Evolutionary conservation across 208 protist species (phyloP).

Genomic region (Wallacemonas sp.): DNA sequence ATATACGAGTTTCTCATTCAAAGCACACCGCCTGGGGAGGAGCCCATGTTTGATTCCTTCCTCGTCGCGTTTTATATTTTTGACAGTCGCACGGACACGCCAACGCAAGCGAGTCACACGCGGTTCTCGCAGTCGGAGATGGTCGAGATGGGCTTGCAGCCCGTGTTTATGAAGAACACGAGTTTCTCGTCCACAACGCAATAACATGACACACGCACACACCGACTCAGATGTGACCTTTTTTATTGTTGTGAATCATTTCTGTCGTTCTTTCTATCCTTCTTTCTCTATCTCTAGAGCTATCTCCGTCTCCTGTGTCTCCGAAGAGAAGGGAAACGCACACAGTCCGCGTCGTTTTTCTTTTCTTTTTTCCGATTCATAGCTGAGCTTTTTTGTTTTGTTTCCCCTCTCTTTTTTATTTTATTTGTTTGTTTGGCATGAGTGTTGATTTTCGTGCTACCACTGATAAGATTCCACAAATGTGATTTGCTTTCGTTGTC

Average conservation of each 20-base stretch:
- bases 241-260: too few relatives aligned
- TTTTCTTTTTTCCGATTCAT: not conserved
- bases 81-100: slow-evolving; percentile 37
- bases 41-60: slow-evolving; percentile 70
- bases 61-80: slow-evolving; percentile 72
- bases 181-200: slow-evolving; percentile 53
- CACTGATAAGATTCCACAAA: too few relatives aligned
- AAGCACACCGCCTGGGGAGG: slow-evolving; percentile 33
- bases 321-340: too few relatives aligned
- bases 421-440: slow-evolving; percentile 1
- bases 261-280: slow-evolving; percentile 9
- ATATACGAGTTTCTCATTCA: slow-evolving; percentile 72
- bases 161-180: slow-evolving; percentile 52
- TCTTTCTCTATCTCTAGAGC: not conserved
- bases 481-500: slow-evolving; percentile 4
- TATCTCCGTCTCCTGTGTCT: not conserved
- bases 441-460: not conserved
- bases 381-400: not conserved
- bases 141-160: slow-evolving; percentile 40
- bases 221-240: too few relatives aligned
- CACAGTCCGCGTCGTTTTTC: not conserved
- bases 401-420: not conserved
- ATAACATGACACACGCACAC: too few relatives aligned
- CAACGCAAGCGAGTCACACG: not conserved
- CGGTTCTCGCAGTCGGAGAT: slow-evolving; percentile 30